Evolutionary conservation across 345 rosid species (phyloP).

Genomic region (Lumnitzera racemosa): DNA sequence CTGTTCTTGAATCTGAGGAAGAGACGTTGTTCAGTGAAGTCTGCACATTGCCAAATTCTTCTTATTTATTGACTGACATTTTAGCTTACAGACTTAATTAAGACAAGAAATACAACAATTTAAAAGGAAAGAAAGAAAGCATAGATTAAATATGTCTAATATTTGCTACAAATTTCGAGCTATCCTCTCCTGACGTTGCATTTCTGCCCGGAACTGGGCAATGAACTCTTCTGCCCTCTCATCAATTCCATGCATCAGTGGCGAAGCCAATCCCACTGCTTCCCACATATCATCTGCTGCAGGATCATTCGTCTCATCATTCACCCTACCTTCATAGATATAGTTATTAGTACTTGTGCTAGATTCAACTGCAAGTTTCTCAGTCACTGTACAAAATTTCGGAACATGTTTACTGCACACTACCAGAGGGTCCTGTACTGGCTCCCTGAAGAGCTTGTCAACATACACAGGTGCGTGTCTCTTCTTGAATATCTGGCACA

Average conservation of each 20-base stretch:
- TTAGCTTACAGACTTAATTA: too few relatives aligned
- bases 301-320: conserved; percentile 1
- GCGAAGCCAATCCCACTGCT: conserved; percentile 34
- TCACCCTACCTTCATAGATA: neutral
- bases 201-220: conserved; percentile 41
- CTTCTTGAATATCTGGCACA: conserved; percentile 22
- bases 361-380: neutral
- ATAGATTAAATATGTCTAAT: neutral
- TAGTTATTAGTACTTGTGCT: neutral
- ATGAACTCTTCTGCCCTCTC: conserved; percentile 79
- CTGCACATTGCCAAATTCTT: too few relatives aligned
- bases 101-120: neutral
- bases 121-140: neutral
- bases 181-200: conserved; percentile 39
- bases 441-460: conserved; percentile 40
- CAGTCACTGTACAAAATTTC: neutral
- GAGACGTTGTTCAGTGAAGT: too few relatives aligned
- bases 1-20: too few relatives aligned
- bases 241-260: conserved; percentile 49
- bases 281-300: conserved; percentile 41
- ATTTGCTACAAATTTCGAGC: conserved; percentile 26
- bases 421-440: neutral
- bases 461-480: conserved; percentile 41
- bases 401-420: neutral
- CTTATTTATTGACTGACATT: too few relatives aligned